phyloP scores from a whole-genome alignment of 129 eudicot genomes.

The Saposhnikovia divaricata region DNA sequence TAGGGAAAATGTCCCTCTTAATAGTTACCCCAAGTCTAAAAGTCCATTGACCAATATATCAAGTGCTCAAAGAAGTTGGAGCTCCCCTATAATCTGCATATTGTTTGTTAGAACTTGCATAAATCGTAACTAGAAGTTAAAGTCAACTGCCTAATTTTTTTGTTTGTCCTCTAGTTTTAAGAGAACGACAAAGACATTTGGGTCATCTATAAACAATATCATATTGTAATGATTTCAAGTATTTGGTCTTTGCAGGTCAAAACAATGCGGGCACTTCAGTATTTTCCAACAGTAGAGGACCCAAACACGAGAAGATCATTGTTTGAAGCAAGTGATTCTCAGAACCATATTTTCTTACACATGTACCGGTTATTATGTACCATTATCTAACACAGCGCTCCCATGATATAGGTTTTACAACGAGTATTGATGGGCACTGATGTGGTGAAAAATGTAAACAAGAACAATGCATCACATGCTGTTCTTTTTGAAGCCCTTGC shows the following conservation, averaged over 20 bases:
- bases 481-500: constrained; percentile 99
- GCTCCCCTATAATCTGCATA: background rate
- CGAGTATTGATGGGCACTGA: constrained; percentile 97
- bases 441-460: constrained; percentile 97
- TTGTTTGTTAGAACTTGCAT: background rate
- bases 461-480: constrained; percentile 99
- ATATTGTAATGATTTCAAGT: background rate
- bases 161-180: background rate
- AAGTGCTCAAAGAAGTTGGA: background rate
- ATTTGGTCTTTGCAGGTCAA: constrained; percentile 62
- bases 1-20: background rate
- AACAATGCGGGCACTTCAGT: constrained; percentile 99
- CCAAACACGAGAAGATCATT: constrained; percentile 89
- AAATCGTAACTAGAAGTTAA: background rate
- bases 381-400: background rate
- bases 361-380: background rate
- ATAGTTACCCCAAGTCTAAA: background rate
- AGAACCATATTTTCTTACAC: background rate
- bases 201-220: background rate
- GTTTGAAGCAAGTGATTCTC: constrained; percentile 63
- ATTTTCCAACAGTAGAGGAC: constrained; percentile 97
- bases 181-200: background rate
- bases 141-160: background rate
- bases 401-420: constrained; percentile 64
- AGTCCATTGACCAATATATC: background rate